A percentile compares a stretch with the other conserved stretches of the same genome.
Evolutionary conservation across 257 asterid genomes (phyloP).

Genomic region (Rubia yunnanensis): DNA sequence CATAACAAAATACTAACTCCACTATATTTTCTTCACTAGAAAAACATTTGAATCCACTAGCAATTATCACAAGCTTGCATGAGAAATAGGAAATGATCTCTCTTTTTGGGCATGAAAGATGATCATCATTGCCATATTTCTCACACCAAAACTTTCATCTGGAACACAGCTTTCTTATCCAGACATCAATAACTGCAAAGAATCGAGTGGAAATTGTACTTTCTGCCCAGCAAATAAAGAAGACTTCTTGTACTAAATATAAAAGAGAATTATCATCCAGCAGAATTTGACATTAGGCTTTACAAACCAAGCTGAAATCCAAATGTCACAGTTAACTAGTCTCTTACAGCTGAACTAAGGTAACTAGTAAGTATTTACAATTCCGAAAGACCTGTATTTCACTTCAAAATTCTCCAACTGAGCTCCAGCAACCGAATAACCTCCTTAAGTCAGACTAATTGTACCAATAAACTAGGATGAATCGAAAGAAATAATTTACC

Average conservation of each 20-base stretch:
- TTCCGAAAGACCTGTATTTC: conserved; percentile 23
- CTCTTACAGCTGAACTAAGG: conserved; percentile 8
- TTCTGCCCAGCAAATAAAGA: not conserved
- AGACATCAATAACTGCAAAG: conserved; percentile 11
- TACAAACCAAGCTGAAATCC: conserved; percentile 11
- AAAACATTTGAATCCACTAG: not conserved
- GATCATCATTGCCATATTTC: not conserved
- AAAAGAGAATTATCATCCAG: conserved; percentile 10
- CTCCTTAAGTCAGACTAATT: conserved; percentile 28
- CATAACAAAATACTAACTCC: not conserved
- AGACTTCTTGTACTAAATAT: not conserved
- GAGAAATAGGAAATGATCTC: conserved; percentile 14
- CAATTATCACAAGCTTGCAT: conserved; percentile 18
- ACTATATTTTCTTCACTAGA: not conserved
- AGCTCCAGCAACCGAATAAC: conserved; percentile 20
- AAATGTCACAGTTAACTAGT: conserved; percentile 4
- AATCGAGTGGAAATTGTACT: not conserved
- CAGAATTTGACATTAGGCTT: conserved; percentile 8
- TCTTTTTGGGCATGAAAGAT: conserved; percentile 16
- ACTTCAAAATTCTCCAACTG: conserved; percentile 23
- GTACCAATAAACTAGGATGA: conserved; percentile 16
- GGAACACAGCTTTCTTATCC: conserved; percentile 9
- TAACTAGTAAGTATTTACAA: conserved; percentile 41
- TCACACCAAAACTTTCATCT: not conserved
- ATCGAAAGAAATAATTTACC: conserved; percentile 7